These are phyloP conservation scores for Erodium texanum DNA, from an alignment of 441 rosid genomes.

Conservation along the genomic window DNA sequence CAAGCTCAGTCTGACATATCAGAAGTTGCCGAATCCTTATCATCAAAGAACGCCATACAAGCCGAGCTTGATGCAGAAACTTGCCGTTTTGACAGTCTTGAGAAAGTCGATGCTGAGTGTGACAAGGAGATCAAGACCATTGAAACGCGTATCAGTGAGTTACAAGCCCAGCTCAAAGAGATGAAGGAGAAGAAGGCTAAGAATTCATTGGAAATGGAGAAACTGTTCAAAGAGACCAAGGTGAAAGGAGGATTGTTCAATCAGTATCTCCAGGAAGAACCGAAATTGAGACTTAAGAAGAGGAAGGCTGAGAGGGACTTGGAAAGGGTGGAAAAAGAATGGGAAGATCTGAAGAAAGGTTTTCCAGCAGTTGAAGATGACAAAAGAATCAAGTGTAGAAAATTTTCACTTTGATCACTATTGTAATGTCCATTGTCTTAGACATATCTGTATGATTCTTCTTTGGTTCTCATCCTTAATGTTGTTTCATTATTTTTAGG, in stretches of 20 bases:
- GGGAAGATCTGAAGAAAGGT: slow-evolving; percentile 24
- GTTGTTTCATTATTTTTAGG: background rate
- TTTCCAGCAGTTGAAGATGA: slow-evolving; percentile 4
- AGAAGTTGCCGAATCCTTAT: slow-evolving; percentile 12
- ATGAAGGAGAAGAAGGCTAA: slow-evolving; percentile 17
- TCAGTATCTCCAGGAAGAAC: slow-evolving; percentile 19
- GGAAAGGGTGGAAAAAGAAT: slow-evolving; percentile 22
- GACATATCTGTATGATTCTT: background rate
- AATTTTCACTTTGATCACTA: background rate
- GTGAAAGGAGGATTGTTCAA: slow-evolving; percentile 18
- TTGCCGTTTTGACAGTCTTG: slow-evolving; percentile 14
- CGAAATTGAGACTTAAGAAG: slow-evolving; percentile 20
- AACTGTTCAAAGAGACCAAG: slow-evolving; percentile 23
- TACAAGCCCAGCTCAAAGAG: slow-evolving; percentile 17
- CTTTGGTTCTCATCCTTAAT: background rate
- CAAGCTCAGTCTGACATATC: slow-evolving; percentile 14
- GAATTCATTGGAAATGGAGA: slow-evolving; percentile 17
- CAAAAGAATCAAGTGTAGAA: background rate
- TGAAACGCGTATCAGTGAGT: background rate
- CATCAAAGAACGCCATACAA: slow-evolving; percentile 15
- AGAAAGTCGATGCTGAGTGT: slow-evolving; percentile 15
- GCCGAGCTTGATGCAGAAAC: slow-evolving; percentile 17
- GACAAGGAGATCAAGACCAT: slow-evolving; percentile 12
- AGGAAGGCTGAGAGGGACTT: slow-evolving; percentile 26
- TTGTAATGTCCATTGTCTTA: background rate